A percentile compares a stretch with the other conserved stretches of the same genome.
These are phyloP conservation scores for Talaromyces albobiverticillius DNA, from an alignment of 2,329 filamentous ascomycete species.

Conservation along the genomic window DNA sequence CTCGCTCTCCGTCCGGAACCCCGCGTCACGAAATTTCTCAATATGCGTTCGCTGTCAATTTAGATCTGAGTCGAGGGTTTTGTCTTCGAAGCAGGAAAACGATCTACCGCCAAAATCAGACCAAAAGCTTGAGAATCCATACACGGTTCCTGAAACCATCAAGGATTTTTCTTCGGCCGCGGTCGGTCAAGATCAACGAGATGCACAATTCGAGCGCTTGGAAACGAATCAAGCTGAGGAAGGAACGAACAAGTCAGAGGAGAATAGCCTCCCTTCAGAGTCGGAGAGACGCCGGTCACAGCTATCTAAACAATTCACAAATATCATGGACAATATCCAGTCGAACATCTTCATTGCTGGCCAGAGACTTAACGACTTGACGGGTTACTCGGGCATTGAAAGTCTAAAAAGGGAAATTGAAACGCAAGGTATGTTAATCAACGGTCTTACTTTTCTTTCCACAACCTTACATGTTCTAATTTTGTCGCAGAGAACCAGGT, in stretches of 20 bases:
- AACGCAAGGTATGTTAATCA: constrained; percentile 52
- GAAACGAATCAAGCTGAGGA: background rate
- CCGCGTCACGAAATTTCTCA: constrained; percentile 30
- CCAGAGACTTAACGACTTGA: constrained; percentile 87
- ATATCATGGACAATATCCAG: constrained; percentile 86
- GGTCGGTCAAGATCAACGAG: background rate
- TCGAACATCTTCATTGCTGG: constrained; percentile 79
- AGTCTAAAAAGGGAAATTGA: constrained; percentile 76
- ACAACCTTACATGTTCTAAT: background rate
- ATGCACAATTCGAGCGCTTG: background rate
- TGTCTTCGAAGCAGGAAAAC: constrained; percentile 27
- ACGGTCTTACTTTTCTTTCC: constrained; percentile 13
- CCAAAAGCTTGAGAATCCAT: background rate
- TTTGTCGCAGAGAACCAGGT: constrained; percentile 51
- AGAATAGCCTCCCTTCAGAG: constrained; percentile 30
- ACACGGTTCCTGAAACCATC: background rate
- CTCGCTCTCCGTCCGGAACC: constrained; percentile 20
- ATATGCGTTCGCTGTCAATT: constrained; percentile 45
- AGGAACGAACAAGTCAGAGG: background rate
- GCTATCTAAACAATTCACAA: constrained; percentile 60
- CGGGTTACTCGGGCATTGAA: constrained; percentile 91
- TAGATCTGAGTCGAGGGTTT: constrained; percentile 27
- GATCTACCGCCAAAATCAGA: background rate
- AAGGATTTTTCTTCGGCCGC: constrained; percentile 4
- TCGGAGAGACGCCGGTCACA: constrained; percentile 52